Evolutionary conservation across 2,329 filamentous ascomycete species (phyloP).

Genomic region (Metarhizium anisopliae): DNA sequence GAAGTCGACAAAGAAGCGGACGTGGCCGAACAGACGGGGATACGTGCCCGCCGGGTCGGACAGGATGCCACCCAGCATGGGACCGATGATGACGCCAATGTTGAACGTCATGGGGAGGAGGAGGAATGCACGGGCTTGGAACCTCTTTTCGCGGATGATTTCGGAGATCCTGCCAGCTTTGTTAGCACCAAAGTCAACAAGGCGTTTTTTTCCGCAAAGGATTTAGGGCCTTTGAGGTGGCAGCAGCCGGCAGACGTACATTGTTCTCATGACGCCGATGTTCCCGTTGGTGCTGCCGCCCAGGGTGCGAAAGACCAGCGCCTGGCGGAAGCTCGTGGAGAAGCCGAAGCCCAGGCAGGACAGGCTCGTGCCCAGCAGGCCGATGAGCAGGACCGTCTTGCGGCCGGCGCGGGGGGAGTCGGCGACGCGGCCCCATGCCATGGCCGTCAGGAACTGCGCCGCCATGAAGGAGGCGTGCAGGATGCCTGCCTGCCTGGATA

Average conservation of each 20-base stretch:
- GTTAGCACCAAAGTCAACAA: background rate
- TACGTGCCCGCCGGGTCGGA: slow-evolving; percentile 56
- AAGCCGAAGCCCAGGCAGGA: slow-evolving; percentile 51
- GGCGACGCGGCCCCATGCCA: slow-evolving; percentile 70
- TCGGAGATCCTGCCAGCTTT: slow-evolving; percentile 44
- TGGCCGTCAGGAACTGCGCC: slow-evolving; percentile 73
- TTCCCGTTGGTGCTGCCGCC: slow-evolving; percentile 67
- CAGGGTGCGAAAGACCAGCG: slow-evolving; percentile 59
- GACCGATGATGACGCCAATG: slow-evolving; percentile 63
- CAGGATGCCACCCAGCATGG: slow-evolving; percentile 58
- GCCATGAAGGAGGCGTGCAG: slow-evolving; percentile 73
- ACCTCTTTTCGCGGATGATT: slow-evolving; percentile 54
- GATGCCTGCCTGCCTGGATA: slow-evolving; percentile 69
- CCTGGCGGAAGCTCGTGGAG: slow-evolving; percentile 57
- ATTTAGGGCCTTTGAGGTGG: no score
- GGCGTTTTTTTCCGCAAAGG: no score
- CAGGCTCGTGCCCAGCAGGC: slow-evolving; percentile 55
- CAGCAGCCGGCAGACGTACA: slow-evolving; percentile 32
- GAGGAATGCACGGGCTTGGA: slow-evolving; percentile 65
- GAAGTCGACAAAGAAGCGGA: slow-evolving; percentile 36
- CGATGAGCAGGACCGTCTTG: slow-evolving; percentile 71
- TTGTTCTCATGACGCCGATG: slow-evolving; percentile 65
- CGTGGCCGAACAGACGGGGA: slow-evolving; percentile 38
- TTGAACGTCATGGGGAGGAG: slow-evolving; percentile 69
- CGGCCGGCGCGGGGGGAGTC: slow-evolving; percentile 56